These are phyloP conservation scores for Linum lewisii DNA, from an alignment of 345 rosid species.

Conservation along the genomic window DNA sequence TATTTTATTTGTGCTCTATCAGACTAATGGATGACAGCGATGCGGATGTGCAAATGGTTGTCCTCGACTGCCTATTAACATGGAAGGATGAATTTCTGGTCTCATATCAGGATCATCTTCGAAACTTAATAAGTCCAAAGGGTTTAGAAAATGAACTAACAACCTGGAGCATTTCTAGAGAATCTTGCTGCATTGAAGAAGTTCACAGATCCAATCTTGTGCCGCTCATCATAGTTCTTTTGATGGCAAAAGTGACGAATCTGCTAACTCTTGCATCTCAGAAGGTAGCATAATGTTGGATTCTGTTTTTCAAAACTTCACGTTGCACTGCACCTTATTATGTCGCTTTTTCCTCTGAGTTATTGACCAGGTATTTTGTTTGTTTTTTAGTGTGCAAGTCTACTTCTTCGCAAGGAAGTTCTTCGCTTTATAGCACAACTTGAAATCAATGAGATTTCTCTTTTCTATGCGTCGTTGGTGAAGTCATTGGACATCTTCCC, in stretches of 20 bases:
- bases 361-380: not conserved
- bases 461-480: slow-evolving; percentile 64
- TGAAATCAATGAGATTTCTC: slow-evolving; percentile 58
- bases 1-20: slow-evolving; percentile 14
- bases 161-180: slow-evolving; percentile 73
- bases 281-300: slow-evolving; percentile 37
- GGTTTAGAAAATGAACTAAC: slow-evolving; percentile 69
- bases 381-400: slow-evolving; percentile 58
- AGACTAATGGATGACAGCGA: slow-evolving; percentile 91
- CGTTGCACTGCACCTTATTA: not conserved
- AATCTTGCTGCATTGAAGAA: slow-evolving; percentile 43
- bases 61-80: slow-evolving; percentile 71
- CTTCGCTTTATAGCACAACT: slow-evolving; percentile 70
- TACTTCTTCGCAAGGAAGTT: slow-evolving; percentile 67
- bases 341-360: not conserved
- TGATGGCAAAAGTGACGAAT: slow-evolving; percentile 82
- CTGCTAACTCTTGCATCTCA: slow-evolving; percentile 69
- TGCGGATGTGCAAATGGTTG: slow-evolving; percentile 64
- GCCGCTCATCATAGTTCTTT: slow-evolving; percentile 53
- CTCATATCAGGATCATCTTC: slow-evolving; percentile 62
- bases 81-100: slow-evolving; percentile 69
- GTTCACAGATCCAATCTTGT: slow-evolving; percentile 51
- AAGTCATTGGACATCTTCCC: slow-evolving; percentile 59
- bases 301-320: not conserved
- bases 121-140: slow-evolving; percentile 67